Percentiles rank a stretch among this genome's conserved stretches.
These are phyloP conservation scores for Fusarium anguioides DNA, from an alignment of 2,329 filamentous ascomycete genomes.

Conservation along the genomic window DNA sequence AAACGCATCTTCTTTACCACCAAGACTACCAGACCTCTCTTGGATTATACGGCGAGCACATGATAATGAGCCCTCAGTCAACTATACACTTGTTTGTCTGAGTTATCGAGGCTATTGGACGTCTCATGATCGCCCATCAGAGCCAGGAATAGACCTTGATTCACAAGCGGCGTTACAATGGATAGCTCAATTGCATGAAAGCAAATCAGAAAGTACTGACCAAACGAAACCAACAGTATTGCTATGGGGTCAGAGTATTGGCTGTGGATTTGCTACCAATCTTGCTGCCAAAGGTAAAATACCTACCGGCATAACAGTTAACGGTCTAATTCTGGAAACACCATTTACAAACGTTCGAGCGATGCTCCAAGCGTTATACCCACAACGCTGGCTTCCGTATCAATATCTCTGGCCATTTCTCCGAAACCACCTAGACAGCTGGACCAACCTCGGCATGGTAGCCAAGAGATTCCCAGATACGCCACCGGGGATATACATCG, in stretches of 20 bases:
- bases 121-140: conserved; percentile 76
- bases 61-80: conserved; percentile 50
- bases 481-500: conserved; percentile 58
- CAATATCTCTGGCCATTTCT: conserved; percentile 79
- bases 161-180: conserved; percentile 72
- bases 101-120: conserved; percentile 83
- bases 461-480: conserved; percentile 39
- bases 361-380: conserved; percentile 79
- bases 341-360: conserved; percentile 77
- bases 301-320: conserved; percentile 53
- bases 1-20: conserved; percentile 69
- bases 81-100: conserved; percentile 64
- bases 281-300: conserved; percentile 57
- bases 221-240: conserved; percentile 58
- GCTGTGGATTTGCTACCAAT: conserved; percentile 75
- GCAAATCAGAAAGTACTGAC: conserved; percentile 26
- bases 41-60: conserved; percentile 60
- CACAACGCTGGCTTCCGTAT: conserved; percentile 84
- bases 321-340: conserved; percentile 76
- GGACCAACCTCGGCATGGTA: conserved; percentile 61
- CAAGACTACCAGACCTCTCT: conserved; percentile 67
- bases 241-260: conserved; percentile 83
- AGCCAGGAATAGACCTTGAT: conserved; percentile 76
- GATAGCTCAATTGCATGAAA: conserved; percentile 60
- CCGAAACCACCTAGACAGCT: conserved; percentile 70